Percentiles rank a stretch among this genome's conserved stretches.
Conservation (phyloP, 805 yeast genomes). For the Schwanniomyces pseudopolymorphus region DNA sequence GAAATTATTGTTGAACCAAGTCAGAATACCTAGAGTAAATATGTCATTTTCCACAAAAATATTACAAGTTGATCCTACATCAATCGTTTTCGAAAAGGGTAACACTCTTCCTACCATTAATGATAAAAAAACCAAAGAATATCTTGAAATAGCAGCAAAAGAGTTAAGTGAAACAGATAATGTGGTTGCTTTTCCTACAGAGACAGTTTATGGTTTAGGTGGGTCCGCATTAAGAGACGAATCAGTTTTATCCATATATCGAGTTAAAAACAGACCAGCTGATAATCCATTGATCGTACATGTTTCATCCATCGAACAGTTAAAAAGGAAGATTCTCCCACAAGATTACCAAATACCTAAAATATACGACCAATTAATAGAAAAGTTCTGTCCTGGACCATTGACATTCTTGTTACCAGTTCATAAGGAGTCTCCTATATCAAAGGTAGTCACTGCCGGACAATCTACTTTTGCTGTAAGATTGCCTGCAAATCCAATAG, state of each 20-base stretch:
- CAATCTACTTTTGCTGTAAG: conserved; percentile 92
- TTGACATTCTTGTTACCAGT: conserved; percentile 80
- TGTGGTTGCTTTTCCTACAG: conserved; percentile 93
- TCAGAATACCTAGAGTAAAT: background rate
- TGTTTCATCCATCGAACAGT: conserved; percentile 73
- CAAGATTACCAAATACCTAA: conserved; percentile 57
- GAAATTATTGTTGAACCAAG: background rate
- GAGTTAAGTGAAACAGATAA: conserved; percentile 49
- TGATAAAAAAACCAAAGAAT: conserved; percentile 52
- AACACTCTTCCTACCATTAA: conserved; percentile 45
- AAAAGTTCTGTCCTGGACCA: conserved; percentile 94
- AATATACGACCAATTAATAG: conserved; percentile 62
- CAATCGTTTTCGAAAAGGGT: conserved; percentile 48
- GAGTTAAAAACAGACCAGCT: conserved; percentile 89
- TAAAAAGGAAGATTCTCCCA: conserved; percentile 58
- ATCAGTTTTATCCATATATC: conserved; percentile 73
- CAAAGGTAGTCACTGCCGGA: conserved; percentile 77
- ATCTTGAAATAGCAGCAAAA: conserved; percentile 58
- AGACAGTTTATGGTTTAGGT: conserved; percentile 95
- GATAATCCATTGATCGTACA: conserved; percentile 95
- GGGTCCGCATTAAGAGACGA: conserved; percentile 78
- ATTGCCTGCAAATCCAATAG: conserved; percentile 83
- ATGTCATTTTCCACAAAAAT: conserved; percentile 31
- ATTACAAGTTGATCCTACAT: conserved; percentile 52
- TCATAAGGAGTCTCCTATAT: conserved; percentile 48